Conservation (phyloP, 257 asterid species). For the Solanum phureja region DNA sequence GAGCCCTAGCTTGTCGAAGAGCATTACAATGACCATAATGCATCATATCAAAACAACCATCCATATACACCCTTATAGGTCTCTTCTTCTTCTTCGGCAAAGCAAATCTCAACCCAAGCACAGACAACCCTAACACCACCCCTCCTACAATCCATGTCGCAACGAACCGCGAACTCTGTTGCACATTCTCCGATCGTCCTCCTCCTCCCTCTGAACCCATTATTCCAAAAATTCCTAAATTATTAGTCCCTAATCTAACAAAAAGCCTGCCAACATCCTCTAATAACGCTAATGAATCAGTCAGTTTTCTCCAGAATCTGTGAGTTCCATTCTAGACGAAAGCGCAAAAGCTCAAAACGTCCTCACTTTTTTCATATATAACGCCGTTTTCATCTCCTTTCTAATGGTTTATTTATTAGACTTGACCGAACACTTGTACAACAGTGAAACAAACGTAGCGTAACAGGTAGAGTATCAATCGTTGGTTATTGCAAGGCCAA, state of each 20-base stretch:
- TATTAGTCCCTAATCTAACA: not conserved
- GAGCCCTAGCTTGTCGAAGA: constrained; percentile 95
- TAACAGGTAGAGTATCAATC: not conserved
- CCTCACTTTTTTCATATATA: not conserved
- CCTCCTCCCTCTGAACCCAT: constrained; percentile 36
- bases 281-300: not conserved
- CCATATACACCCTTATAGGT: constrained; percentile 93
- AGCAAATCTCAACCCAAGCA: constrained; percentile 46
- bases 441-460: not conserved
- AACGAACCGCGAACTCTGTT: constrained; percentile 30
- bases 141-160: constrained; percentile 66
- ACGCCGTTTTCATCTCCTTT: not conserved
- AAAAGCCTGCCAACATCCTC: not conserved
- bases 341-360: not conserved
- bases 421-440: not conserved
- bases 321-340: not conserved
- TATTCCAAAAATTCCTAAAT: not conserved
- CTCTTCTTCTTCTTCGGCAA: constrained; percentile 55
- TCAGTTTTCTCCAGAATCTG: not conserved
- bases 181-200: constrained; percentile 19
- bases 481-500: not conserved
- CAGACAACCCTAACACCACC: constrained; percentile 48
- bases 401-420: not conserved
- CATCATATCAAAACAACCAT: constrained; percentile 98
- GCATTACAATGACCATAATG: constrained; percentile 99